Conservation (phyloP, 2,329 filamentous ascomycete species). For the Neofusicoccum cordaticola region DNA sequence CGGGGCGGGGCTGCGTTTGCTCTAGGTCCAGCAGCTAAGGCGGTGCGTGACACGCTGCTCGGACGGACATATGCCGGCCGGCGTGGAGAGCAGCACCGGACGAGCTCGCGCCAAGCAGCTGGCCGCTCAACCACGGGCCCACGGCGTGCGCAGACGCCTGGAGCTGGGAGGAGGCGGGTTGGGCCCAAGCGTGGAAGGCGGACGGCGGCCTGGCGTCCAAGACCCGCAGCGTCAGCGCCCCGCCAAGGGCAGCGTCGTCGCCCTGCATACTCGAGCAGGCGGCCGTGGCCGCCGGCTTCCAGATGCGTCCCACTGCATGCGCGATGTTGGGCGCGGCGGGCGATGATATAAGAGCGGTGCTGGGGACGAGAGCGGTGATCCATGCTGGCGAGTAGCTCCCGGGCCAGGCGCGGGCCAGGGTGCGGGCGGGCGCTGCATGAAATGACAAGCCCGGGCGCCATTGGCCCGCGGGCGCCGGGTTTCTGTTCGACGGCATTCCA, state of each 20-base stretch:
- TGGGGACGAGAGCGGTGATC: not conserved
- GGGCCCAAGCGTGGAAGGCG: not conserved
- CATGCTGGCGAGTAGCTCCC: not conserved
- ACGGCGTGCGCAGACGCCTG: not conserved
- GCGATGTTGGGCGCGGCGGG: not conserved
- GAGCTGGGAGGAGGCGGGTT: not conserved
- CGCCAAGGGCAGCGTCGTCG: slow-evolving; percentile 9
- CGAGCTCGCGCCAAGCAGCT: not conserved
- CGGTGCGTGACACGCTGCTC: not conserved
- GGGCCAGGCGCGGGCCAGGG: not conserved
- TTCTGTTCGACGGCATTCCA: slow-evolving; percentile 10
- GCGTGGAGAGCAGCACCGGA: not conserved
- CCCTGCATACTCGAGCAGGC: slow-evolving; percentile 3
- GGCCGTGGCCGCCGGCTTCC: not conserved
- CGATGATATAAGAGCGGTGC: not conserved
- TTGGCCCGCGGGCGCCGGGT: not conserved
- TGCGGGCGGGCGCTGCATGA: not conserved
- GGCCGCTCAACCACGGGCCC: slow-evolving; percentile 1
- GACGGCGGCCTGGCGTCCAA: not conserved
- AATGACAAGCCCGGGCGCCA: not conserved
- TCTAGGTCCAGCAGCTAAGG: not conserved
- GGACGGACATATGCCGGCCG: slow-evolving; percentile 9
- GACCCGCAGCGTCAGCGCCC: not conserved
- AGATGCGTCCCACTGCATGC: not conserved
- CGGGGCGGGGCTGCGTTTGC: not conserved